Base-by-base conservation (phyloP, 768 basidiomycete genomes). In the Naganishia friedmannii region DNA sequence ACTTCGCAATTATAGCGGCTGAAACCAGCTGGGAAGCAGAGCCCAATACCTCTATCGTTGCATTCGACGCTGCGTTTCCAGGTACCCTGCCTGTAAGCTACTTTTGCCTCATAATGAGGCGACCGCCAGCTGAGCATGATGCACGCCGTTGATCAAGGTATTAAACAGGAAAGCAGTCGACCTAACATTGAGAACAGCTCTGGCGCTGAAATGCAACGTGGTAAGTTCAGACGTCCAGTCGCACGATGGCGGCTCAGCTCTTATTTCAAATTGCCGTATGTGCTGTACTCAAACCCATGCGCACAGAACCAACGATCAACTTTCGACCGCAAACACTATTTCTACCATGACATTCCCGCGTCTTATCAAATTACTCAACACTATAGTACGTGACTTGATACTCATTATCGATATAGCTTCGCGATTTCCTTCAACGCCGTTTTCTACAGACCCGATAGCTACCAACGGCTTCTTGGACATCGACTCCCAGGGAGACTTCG, bases 291-390 rank as follows among this genome's bases (percentile, higher is more conserved):
- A n/a, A 23, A 32, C 1, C n/a, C 42, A 10, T 69, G n/a, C n/a
- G 12, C 46, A 81, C 84, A 95, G 63, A 90, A 90, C 73, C 73
- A 74, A 0, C 84, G 85, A 23, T 95, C 92, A 0, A 85, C 90
- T 0, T 98, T 98, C 75, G 96, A 98, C 81, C 85, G 96, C 73
- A 99, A 99, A 78, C 96, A 98, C 79, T 99, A 99, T 79, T 97
- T 97, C 80, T 98, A 99, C 77, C 86, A 91, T 5, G 96, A 98
- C 80, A 85, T 96, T 42, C 93, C 96, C 0, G 85, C 89, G 4
- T 95, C 95, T 0, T 98, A 93, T 81, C 96, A 99, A 82, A 95
- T 99, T 72, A 99, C 94, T 0, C 94, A 98, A 78, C 90, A 92
- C 72, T 96, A 98, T 80, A 87, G 92, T 92, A 71, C 73, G 83